Conservation (phyloP, 2,329 filamentous ascomycete genomes). For the Diatrype stigma region DNA sequence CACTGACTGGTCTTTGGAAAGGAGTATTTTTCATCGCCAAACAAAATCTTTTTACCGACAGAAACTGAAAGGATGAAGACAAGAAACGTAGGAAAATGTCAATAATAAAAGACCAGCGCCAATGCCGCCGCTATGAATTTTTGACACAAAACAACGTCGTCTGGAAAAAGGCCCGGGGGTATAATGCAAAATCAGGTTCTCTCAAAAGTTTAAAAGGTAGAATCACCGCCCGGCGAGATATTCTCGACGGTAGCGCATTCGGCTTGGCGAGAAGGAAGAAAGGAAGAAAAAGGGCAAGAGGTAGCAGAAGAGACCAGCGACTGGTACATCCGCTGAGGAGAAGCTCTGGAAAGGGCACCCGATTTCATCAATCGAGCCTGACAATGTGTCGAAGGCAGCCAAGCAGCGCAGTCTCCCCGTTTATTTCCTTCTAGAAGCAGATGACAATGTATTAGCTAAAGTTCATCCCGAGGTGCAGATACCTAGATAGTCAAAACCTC, state of each 20-base stretch:
- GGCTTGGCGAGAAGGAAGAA: neutral
- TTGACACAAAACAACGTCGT: constrained; percentile 18
- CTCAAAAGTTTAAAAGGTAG: constrained; percentile 12
- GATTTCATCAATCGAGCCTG: too few relatives aligned
- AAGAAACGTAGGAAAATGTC: neutral
- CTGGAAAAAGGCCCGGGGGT: constrained; percentile 20
- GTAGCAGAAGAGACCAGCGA: neutral
- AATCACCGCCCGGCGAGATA: constrained; percentile 14
- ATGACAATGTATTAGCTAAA: too few relatives aligned
- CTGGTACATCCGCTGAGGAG: too few relatives aligned
- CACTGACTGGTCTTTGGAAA: too few relatives aligned
- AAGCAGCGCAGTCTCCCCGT: too few relatives aligned
- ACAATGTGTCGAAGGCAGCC: too few relatives aligned
- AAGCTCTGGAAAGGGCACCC: too few relatives aligned
- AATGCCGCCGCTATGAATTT: neutral
- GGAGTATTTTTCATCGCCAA: too few relatives aligned
- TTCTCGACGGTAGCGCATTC: neutral
- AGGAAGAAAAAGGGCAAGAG: neutral
- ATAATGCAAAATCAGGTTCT: constrained; percentile 27
- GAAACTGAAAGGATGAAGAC: constrained; percentile 3
- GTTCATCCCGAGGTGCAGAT: too few relatives aligned
- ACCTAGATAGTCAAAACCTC: too few relatives aligned
- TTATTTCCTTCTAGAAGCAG: too few relatives aligned
- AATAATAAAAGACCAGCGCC: neutral
- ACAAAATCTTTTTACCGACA: neutral